phyloP scores from a whole-genome alignment of 208 protist genomes.

The Trypanosoma mega region DNA sequence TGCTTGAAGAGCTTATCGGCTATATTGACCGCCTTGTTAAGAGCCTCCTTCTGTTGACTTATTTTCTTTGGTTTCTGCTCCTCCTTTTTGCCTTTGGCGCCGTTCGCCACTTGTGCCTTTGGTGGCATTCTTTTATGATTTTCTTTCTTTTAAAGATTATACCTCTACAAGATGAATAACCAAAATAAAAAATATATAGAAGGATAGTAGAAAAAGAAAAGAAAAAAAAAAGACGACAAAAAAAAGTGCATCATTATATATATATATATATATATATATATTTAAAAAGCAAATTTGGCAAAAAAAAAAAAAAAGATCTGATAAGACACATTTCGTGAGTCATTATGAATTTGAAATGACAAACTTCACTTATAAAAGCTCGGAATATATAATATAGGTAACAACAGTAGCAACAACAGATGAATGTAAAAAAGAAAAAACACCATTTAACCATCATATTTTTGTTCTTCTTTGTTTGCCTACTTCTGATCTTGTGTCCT shows the following conservation, averaged over 20 bases:
- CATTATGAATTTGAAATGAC: too few relatives aligned
- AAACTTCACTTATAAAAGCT: too few relatives aligned
- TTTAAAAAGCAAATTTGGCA: neutral
- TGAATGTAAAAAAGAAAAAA: neutral
- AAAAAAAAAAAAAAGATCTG: too few relatives aligned
- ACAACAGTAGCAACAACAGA: neutral
- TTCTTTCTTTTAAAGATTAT: conserved; percentile 10
- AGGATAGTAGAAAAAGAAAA: conserved; percentile 10
- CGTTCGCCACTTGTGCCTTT: conserved; percentile 22
- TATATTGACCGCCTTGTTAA: conserved; percentile 50
- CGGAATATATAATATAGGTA: neutral
- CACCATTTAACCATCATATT: neutral
- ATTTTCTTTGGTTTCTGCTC: conserved; percentile 68
- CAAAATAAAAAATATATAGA: conserved; percentile 25
- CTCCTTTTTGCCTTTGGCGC: conserved; percentile 17
- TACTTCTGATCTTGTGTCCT: neutral
- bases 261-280: conserved; percentile 1
- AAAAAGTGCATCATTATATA: too few relatives aligned
- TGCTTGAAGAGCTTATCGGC: conserved; percentile 81
- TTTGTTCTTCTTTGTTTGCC: neutral
- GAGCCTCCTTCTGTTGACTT: conserved; percentile 41
- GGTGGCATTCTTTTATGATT: conserved; percentile 28
- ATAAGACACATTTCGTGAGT: too few relatives aligned
- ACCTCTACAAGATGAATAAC: conserved; percentile 17
- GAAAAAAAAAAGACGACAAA: neutral